phyloP scores from a whole-genome alignment of 2,329 filamentous ascomycete genomes.

The Annulohypoxylon truncatum region DNA sequence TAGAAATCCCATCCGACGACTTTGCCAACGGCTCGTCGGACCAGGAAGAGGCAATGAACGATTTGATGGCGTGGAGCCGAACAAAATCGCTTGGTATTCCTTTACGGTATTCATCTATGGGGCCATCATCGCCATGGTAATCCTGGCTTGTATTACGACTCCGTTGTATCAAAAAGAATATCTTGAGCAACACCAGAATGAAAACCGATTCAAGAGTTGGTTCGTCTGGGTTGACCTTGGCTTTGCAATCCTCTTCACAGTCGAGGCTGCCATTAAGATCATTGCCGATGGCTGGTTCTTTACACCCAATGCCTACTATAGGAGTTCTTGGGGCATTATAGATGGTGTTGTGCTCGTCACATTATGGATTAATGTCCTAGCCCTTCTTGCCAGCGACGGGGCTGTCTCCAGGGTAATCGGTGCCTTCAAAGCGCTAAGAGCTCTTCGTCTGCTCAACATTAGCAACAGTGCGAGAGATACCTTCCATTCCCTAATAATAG shows the following conservation, averaged over 20 bases:
- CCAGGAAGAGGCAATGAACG: constrained; percentile 88
- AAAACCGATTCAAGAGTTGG: constrained; percentile 79
- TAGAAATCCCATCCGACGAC: constrained; percentile 77
- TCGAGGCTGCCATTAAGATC: constrained; percentile 90
- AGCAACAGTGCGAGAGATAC: constrained; percentile 96
- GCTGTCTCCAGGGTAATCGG: constrained; percentile 90
- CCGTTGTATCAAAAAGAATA: constrained; percentile 94
- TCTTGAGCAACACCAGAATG: constrained; percentile 63
- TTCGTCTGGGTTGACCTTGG: constrained; percentile 94
- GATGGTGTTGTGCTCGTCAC: constrained; percentile 92
- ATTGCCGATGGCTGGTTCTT: constrained; percentile 96
- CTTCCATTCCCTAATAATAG: constrained; percentile 94
- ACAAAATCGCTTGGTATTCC: constrained; percentile 88
- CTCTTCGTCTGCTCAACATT: constrained; percentile 90
- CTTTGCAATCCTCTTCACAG: constrained; percentile 86
- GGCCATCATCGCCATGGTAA: constrained; percentile 96
- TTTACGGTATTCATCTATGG: constrained; percentile 96
- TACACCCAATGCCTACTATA: constrained; percentile 96
- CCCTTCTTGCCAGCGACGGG: constrained; percentile 83
- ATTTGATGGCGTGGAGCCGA: constrained; percentile 89
- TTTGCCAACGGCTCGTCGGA: constrained; percentile 91
- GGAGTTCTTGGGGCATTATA: constrained; percentile 96
- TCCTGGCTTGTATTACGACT: constrained; percentile 93
- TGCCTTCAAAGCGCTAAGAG: constrained; percentile 95
- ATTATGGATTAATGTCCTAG: constrained; percentile 93